Conservation (phyloP, 192 early-diverging fungal genomes). For the Jimgerdemannia flammicorona region DNA sequence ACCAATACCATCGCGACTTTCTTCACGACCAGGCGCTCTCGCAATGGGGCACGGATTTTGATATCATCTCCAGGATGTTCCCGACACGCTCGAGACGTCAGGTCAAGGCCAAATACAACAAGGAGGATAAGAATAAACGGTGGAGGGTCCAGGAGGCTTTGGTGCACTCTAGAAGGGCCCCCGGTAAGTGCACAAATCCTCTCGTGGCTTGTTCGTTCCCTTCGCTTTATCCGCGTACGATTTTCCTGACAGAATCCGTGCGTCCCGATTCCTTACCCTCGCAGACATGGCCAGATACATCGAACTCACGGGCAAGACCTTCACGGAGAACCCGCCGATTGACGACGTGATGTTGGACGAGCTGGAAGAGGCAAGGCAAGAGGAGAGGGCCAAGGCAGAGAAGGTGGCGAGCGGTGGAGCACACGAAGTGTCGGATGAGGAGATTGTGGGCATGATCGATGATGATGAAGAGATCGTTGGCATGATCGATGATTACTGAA, state of each 20-base stretch:
- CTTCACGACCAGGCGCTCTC: slow-evolving; percentile 13
- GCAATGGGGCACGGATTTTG: slow-evolving; percentile 35
- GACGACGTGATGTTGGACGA: background rate
- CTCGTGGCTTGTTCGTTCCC: background rate
- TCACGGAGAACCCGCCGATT: background rate
- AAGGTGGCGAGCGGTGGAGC: background rate
- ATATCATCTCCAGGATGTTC: slow-evolving; percentile 24
- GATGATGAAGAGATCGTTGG: background rate
- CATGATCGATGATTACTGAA: background rate
- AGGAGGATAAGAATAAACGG: slow-evolving; percentile 23
- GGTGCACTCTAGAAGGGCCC: slow-evolving; percentile 16
- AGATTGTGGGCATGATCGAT: background rate
- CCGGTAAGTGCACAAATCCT: slow-evolving; percentile 12
- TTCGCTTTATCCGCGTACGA: background rate
- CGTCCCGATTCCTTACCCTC: background rate
- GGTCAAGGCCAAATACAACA: slow-evolving; percentile 25
- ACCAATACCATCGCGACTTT: background rate
- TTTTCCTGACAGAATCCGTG: background rate
- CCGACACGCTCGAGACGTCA: slow-evolving; percentile 19
- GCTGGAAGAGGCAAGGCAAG: background rate
- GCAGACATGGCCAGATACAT: background rate
- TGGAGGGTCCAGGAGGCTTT: slow-evolving; percentile 20
- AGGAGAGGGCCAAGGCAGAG: background rate
- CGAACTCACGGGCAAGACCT: background rate
- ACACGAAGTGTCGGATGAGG: background rate